Conservation (phyloP, 129 eudicot genomes). For the Oenanthe sinensis region DNA sequence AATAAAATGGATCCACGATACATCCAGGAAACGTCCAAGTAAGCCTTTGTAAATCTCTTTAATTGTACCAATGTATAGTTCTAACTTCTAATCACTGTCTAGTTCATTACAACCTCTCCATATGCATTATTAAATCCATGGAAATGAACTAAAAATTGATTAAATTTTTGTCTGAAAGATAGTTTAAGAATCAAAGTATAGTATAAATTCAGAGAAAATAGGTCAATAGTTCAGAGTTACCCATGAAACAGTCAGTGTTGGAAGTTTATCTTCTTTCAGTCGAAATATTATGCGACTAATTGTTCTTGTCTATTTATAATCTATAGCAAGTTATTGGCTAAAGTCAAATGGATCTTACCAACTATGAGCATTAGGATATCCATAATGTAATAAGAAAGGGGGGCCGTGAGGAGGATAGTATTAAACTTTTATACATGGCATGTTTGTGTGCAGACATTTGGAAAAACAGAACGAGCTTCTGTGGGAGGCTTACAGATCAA, state of each 20-base stretch:
- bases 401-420: not conserved
- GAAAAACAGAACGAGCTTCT: constrained; percentile 79
- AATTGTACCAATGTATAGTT: not conserved
- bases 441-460: constrained; percentile 54
- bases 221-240: not conserved
- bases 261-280: not conserved
- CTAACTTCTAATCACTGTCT: not conserved
- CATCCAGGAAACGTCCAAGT: constrained; percentile 47
- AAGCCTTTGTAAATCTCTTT: not conserved
- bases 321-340: not conserved
- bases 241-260: not conserved
- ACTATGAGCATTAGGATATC: not conserved
- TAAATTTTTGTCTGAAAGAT: not conserved
- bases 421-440: not conserved
- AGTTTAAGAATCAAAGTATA: not conserved
- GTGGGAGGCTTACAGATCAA: constrained; percentile 55
- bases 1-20: constrained; percentile 46
- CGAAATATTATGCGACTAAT: not conserved
- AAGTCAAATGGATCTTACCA: not conserved
- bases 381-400: not conserved
- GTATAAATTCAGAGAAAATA: not conserved
- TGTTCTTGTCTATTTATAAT: not conserved
- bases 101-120: not conserved
- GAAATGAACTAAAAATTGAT: not conserved
- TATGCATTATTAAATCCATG: not conserved